Evolutionary conservation across 2,329 filamentous ascomycete species (phyloP), one percentile per base, ranked within the genome.

Genomic region (Fusarium zealandicum): DNA sequence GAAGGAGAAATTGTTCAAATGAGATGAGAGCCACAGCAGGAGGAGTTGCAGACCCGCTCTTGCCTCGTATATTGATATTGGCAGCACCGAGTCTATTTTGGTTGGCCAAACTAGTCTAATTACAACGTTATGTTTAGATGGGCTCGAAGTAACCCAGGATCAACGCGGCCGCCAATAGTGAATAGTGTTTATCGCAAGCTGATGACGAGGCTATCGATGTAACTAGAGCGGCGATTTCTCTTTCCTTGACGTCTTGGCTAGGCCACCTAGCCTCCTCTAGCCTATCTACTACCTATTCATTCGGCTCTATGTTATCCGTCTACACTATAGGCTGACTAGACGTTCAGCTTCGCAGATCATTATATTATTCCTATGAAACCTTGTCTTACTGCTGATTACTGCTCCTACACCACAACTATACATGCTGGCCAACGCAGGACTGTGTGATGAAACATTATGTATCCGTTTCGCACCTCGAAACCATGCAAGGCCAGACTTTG

Each of bases 41-140:
- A 31, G 11, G 28, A 31, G 5, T 5, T 28, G 14, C 33, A 37
- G 37, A 31, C 46, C 59, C 54, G 50, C 59, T 51, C 39, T 59
- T 49, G 31, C 51, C 59, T 63, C 59, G 59, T 62, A 62, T 58
- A 58, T 48, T 39, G 18, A 14, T n/a, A 36, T 37, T 54, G 30
- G 43, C 56, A n/a, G n/a, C n/a, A n/a, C n/a, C n/a, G n/a, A n/a
- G n/a, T n/a, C n/a, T n/a, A 48, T 30, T 40, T 54, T 54, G 36
- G 48, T 35, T 33, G 35, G 54, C 16, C 31, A 38, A 56, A 55
- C 37, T 37, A 22, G n/a, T n/a, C n/a, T n/a, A 25, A 3, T 8
- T 25, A 9, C 22, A 5, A 5, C 22, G 6, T 25, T 8, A 5
- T 7, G 22, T 5, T 25, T 22, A 7, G 20, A 22, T 22, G 20